phyloP scores from a whole-genome alignment of 331 rosid genomes.

The Spiraea crenata region DNA sequence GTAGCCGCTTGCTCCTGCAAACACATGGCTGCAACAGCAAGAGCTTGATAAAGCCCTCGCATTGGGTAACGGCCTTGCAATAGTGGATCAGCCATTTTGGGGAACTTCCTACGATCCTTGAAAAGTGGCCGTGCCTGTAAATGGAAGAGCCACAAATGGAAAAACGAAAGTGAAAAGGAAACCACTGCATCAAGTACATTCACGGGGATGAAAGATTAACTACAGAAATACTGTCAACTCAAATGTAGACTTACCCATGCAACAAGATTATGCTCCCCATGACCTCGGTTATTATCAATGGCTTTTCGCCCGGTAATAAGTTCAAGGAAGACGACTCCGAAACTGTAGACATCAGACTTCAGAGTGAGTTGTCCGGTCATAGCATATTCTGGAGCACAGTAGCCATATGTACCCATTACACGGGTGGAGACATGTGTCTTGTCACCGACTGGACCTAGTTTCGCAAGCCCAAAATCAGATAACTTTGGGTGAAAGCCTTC shows the following conservation, averaged over 20 bases:
- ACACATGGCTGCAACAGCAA: conserved; percentile 92
- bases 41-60: conserved; percentile 75
- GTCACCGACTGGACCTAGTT: conserved; percentile 76
- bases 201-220: not conserved
- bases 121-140: conserved; percentile 76
- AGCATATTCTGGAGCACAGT: conserved; percentile 87
- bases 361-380: conserved; percentile 85
- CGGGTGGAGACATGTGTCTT: conserved; percentile 76
- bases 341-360: conserved; percentile 76
- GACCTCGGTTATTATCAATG: conserved; percentile 55
- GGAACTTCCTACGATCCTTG: conserved; percentile 59
- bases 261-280: conserved; percentile 69
- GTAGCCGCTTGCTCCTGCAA: conserved; percentile 68
- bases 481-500: conserved; percentile 73
- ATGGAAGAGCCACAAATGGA: conserved; percentile 17
- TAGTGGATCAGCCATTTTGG: conserved; percentile 75
- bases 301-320: conserved; percentile 83
- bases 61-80: conserved; percentile 64
- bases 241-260: conserved; percentile 68
- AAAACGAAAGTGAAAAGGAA: conserved; percentile 8
- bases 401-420: conserved; percentile 80
- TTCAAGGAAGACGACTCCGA: conserved; percentile 83
- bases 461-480: conserved; percentile 84
- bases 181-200: conserved; percentile 15
- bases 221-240: not conserved